phyloP scores from a whole-genome alignment of 352 stramenopile species.

The Globisporangium uncinulatum region DNA sequence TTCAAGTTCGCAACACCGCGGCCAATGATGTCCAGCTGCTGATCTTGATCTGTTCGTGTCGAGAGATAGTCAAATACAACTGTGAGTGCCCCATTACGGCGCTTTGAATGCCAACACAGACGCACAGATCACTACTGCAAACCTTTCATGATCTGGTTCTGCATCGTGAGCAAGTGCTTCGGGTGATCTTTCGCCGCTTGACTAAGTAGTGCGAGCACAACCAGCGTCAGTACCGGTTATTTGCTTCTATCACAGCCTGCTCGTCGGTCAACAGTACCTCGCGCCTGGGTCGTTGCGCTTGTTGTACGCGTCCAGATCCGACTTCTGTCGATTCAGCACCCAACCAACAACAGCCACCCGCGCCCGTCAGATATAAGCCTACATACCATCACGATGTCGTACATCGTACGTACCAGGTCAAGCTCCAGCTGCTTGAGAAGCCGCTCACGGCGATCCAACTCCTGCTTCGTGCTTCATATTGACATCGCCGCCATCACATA shows the following conservation, averaged over 20 bases:
- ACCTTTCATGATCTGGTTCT: conserved; percentile 90
- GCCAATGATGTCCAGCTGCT: conserved; percentile 80
- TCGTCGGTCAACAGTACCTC: conserved; percentile 7
- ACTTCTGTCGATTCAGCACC: conserved; percentile 29
- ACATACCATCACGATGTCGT: not conserved
- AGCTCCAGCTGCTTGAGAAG: conserved; percentile 55
- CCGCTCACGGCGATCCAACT: conserved; percentile 62
- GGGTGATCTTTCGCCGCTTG: conserved; percentile 29
- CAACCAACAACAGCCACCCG: not conserved
- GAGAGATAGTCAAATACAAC: not conserved
- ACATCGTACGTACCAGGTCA: conserved; percentile 37
- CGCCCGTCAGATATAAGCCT: no score
- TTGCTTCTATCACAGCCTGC: not conserved
- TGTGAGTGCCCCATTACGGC: not conserved
- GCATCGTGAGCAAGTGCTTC: conserved; percentile 66
- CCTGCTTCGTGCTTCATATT: conserved; percentile 46
- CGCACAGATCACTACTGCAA: not conserved
- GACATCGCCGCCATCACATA: not conserved
- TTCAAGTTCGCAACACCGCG: conserved; percentile 80
- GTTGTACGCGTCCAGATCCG: conserved; percentile 76
- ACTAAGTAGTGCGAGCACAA: not conserved
- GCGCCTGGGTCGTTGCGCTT: conserved; percentile 26
- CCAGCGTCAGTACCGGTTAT: no score
- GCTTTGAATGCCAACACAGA: not conserved
- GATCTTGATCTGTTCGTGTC: conserved; percentile 62